Percentiles rank a stretch among this genome's conserved stretches.
Conservation (phyloP, 306 rosid genomes). For the Vachellia collinsii region DNA sequence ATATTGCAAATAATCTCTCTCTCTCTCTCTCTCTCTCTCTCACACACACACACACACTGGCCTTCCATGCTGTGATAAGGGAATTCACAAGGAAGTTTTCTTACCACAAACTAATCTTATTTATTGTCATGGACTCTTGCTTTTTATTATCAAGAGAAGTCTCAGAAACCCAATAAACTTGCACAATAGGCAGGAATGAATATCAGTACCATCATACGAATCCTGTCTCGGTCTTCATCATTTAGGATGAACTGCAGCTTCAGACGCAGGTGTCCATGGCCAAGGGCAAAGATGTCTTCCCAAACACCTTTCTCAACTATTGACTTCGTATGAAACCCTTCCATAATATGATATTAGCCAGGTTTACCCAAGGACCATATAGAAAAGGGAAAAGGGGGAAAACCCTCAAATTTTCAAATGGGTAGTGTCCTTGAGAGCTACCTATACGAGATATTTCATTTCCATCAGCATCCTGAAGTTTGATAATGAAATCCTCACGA, state of each 20-base stretch:
- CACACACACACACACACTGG: too few species aligned
- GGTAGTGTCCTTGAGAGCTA: slow-evolving; percentile 33
- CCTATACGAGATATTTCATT: slow-evolving; percentile 72
- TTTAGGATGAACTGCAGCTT: slow-evolving; percentile 74
- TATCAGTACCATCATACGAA: slow-evolving; percentile 72
- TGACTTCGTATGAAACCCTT: slow-evolving; percentile 68
- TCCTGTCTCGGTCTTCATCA: slow-evolving; percentile 73
- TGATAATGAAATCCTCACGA: slow-evolving; percentile 68
- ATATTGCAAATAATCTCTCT: neutral
- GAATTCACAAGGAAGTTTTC: neutral
- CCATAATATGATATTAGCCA: slow-evolving; percentile 41
- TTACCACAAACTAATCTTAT: neutral
- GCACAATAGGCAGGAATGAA: slow-evolving; percentile 13
- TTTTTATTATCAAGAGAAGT: neutral
- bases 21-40: too few species aligned
- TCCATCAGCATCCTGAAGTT: slow-evolving; percentile 67
- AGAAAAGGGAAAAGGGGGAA: neutral
- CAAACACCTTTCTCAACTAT: slow-evolving; percentile 80
- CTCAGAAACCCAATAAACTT: neutral
- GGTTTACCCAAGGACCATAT: slow-evolving; percentile 8
- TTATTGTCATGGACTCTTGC: neutral
- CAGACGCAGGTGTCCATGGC: slow-evolving; percentile 72
- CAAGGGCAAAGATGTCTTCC: slow-evolving; percentile 79
- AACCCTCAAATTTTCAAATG: slow-evolving; percentile 5
- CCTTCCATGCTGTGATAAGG: neutral